Evolutionary conservation across 176 grass and related monocot species (phyloP).

Genomic region (Lolium multiflorum): DNA sequence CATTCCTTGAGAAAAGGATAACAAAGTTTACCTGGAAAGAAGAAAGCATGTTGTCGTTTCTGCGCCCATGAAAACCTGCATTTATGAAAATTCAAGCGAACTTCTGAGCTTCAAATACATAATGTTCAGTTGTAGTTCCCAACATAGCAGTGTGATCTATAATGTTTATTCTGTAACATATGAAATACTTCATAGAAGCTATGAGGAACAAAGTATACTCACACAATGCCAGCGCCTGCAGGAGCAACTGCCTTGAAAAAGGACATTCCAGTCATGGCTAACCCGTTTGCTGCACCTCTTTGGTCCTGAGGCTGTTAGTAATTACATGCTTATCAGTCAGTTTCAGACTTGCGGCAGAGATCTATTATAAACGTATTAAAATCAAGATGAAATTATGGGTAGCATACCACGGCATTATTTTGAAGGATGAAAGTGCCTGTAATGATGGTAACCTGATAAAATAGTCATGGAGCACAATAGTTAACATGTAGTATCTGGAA

Average conservation of each 20-base stretch:
- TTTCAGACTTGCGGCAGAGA: neutral
- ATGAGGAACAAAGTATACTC: constrained; percentile 20
- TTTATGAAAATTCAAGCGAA: neutral
- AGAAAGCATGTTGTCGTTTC: constrained; percentile 61
- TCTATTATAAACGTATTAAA: neutral
- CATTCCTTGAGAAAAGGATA: neutral
- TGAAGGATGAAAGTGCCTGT: constrained; percentile 54
- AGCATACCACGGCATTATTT: constrained; percentile 60
- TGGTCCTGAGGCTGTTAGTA: constrained; percentile 56
- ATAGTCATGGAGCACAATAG: neutral
- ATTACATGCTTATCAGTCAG: neutral
- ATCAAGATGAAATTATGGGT: neutral
- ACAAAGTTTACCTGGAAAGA: constrained; percentile 63
- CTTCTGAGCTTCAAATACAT: neutral
- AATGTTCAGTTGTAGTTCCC: neutral
- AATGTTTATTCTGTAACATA: neutral
- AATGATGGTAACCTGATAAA: constrained; percentile 49
- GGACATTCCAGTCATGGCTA: constrained; percentile 61
- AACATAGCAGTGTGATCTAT: neutral
- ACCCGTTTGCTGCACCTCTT: constrained; percentile 61
- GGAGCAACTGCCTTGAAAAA: constrained; percentile 66
- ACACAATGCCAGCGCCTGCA: constrained; percentile 57
- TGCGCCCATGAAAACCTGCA: constrained; percentile 91
- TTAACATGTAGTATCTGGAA: neutral
- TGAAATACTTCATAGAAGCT: neutral